Evolutionary conservation across 2,329 filamentous ascomycete species (phyloP), one percentile per base, ranked within the genome.

Genomic region (Madurella mycetomatis): DNA sequence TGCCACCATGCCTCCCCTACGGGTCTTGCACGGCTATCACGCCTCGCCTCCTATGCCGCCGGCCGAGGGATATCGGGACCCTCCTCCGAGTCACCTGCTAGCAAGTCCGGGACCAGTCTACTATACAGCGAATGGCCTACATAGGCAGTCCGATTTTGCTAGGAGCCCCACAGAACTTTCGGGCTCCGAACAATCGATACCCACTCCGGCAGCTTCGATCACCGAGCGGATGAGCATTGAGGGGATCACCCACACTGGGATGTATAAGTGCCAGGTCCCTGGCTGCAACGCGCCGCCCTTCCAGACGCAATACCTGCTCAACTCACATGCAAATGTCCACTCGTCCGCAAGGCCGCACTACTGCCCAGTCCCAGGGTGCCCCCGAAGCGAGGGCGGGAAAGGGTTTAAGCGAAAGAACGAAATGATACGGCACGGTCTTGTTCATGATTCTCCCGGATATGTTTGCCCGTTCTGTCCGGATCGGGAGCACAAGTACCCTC

Each of bases 381-480:
- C 82, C n/a, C 76, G 84, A 48, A 80, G 79, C 47, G 80, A 84
- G 65, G 79, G 80, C 1, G 84, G 84, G 4, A 85, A 83, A 60
- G 85, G 85, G 0, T 88, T 88, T 68, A 87, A 87, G 68, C 76
- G 85, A 54, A 87, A 87, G 67, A 87, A 87, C 61, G 85, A 87
- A 67, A 86, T 87, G 84, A 87, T 87, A 45, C 73, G 84, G 30
- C 84, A 87, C 66, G 92, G 92, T 1, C 80, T 97, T 2, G 94
- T 97, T 4, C 94, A 99, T 66, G 87, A 91, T 61, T 95, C 90
- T 8, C 94, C 94, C 1, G 92, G 92, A 56, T 99, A 97, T 66
- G 85, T 96, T 31, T 99, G 94, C 69, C 94, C 94, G 0, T 97
- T 96, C 67, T 99, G 94, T 69, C 88, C 90, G 1, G 91, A 96